These are phyloP conservation scores for Fusarium marasasianum DNA, from an alignment of 2,329 filamentous ascomycete genomes.

Conservation along the genomic window DNA sequence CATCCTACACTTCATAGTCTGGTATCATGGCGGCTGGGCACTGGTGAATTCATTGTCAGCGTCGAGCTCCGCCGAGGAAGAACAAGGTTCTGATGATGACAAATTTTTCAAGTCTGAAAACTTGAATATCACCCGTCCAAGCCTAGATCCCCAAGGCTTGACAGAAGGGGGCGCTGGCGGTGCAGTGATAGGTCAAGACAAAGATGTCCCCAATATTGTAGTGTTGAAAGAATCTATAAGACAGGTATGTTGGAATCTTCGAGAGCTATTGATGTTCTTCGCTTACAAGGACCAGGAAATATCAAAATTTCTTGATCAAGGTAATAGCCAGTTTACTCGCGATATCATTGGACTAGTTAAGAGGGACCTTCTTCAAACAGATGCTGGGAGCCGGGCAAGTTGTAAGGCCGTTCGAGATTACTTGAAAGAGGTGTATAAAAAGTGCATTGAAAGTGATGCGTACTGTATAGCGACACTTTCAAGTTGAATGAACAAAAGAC, in stretches of 20 bases:
- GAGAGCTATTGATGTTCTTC: fast-evolving
- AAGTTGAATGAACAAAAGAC: neutral
- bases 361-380: neutral
- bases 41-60: neutral
- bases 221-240: neutral
- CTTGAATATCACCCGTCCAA: neutral
- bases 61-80: neutral
- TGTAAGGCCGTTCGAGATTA: neutral
- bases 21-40: neutral
- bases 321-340: neutral
- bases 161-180: fast-evolving
- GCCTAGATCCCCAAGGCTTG: too few species aligned
- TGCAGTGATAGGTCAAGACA: neutral
- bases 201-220: neutral
- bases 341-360: neutral
- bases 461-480: neutral
- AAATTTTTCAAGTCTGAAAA: neutral
- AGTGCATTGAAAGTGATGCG: neutral
- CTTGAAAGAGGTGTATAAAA: neutral
- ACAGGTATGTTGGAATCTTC: neutral
- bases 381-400: neutral
- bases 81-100: neutral
- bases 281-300: neutral
- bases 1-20: neutral
- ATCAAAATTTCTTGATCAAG: neutral